These are phyloP conservation scores for Yarrowia porcina DNA, from an alignment of 805 yeast genomes.

Conservation along the genomic window DNA sequence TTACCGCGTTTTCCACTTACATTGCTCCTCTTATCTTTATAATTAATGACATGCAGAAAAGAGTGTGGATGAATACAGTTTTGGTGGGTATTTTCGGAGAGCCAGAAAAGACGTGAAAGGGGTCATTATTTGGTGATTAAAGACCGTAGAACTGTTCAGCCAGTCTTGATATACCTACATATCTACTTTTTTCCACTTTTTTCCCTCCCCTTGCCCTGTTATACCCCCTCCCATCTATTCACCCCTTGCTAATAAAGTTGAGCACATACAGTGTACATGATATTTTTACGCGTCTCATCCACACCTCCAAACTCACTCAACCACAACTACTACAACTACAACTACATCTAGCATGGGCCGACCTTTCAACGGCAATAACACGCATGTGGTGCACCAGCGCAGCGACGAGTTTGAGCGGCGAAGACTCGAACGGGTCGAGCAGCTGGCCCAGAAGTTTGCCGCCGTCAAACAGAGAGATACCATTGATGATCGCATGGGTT, in stretches of 20 bases:
- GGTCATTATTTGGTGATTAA: too few relatives aligned
- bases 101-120: too few relatives aligned
- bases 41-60: neutral
- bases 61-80: neutral
- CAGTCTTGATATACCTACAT: neutral
- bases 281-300: neutral
- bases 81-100: neutral
- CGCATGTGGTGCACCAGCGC: conserved; percentile 24
- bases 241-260: neutral
- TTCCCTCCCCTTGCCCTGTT: neutral
- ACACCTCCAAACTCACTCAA: neutral
- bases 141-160: too few relatives aligned
- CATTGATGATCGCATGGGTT: conserved; percentile 83
- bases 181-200: neutral
- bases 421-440: conserved; percentile 15
- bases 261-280: neutral
- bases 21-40: too few relatives aligned
- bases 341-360: conserved; percentile 15
- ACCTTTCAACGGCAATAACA: conserved; percentile 17
- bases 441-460: conserved; percentile 22
- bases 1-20: too few relatives aligned
- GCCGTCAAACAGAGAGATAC: conserved; percentile 44
- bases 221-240: neutral
- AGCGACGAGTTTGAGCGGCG: conserved; percentile 28
- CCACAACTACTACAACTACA: neutral